These are phyloP conservation scores for Plantago coronopus DNA, from an alignment of 305 asterid genomes.

Conservation along the genomic window DNA sequence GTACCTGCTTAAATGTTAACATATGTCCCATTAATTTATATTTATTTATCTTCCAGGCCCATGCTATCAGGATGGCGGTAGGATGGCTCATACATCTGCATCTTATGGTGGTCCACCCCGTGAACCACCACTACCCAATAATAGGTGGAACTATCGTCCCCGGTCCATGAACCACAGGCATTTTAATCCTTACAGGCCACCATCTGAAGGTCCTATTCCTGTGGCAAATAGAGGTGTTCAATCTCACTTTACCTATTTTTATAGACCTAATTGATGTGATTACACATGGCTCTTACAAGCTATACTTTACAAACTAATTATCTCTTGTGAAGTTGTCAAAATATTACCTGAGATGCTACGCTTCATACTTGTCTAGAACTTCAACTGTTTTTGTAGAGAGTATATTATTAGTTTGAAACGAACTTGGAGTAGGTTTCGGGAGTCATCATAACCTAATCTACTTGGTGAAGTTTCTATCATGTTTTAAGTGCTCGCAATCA, in stretches of 20 bases:
- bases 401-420: too few relatives aligned
- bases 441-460: too few relatives aligned
- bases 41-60: constrained; percentile 46
- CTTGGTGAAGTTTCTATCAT: too few relatives aligned
- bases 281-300: constrained; percentile 5
- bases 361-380: too few relatives aligned
- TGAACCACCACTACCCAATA: constrained; percentile 51
- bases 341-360: too few relatives aligned
- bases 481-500: too few relatives aligned
- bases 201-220: constrained; percentile 62
- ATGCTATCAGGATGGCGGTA: constrained; percentile 54
- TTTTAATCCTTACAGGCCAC: constrained; percentile 57
- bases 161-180: constrained; percentile 55
- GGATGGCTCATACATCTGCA: constrained; percentile 46
- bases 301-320: background rate
- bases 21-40: constrained; percentile 16
- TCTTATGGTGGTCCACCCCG: constrained; percentile 51
- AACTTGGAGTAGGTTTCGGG: too few relatives aligned
- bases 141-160: constrained; percentile 61
- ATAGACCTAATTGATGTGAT: background rate
- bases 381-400: too few relatives aligned
- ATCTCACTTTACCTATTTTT: constrained; percentile 13
- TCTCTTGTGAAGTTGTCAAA: too few relatives aligned
- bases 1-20: constrained; percentile 6
- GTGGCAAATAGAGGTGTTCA: constrained; percentile 68